Percentiles rank a stretch among this genome's conserved stretches.
Conservation (phyloP, 495 filamentous ascomycete species). For the Endocarpon pusillum region DNA sequence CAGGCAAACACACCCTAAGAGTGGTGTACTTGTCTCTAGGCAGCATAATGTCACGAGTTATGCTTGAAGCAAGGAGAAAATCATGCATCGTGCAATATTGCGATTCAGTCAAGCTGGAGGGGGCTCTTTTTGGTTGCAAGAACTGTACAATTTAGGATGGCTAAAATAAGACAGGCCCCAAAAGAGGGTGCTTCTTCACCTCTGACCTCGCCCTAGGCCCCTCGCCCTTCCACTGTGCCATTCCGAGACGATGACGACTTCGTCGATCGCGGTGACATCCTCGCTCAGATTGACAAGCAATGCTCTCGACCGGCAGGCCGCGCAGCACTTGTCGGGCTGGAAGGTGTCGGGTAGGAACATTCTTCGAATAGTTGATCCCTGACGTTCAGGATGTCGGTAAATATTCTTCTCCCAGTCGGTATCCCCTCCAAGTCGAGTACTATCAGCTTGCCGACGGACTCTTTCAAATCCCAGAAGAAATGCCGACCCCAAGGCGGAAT, state of each 20-base stretch:
- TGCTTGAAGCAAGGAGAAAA: no score
- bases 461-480: conserved; percentile 31
- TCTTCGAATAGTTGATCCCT: no score
- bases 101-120: no score
- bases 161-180: no score
- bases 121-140: no score
- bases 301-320: conserved; percentile 5
- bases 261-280: conserved; percentile 7
- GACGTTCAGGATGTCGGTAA: conserved; percentile 34
- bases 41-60: no score
- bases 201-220: no score
- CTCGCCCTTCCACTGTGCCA: conserved; percentile 9
- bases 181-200: no score
- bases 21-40: no score
- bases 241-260: conserved; percentile 13
- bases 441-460: conserved; percentile 19
- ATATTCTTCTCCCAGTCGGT: conserved; percentile 24
- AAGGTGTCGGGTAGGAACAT: conserved; percentile 36
- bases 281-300: conserved; percentile 8
- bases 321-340: conserved; percentile 25
- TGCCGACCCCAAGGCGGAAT: conserved; percentile 6
- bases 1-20: no score
- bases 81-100: no score
- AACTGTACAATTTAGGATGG: no score
- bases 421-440: conserved; percentile 20